Evolutionary conservation across 2,329 filamentous ascomycete species (phyloP).

Genomic region (Trematosphaeria pertusa): DNA sequence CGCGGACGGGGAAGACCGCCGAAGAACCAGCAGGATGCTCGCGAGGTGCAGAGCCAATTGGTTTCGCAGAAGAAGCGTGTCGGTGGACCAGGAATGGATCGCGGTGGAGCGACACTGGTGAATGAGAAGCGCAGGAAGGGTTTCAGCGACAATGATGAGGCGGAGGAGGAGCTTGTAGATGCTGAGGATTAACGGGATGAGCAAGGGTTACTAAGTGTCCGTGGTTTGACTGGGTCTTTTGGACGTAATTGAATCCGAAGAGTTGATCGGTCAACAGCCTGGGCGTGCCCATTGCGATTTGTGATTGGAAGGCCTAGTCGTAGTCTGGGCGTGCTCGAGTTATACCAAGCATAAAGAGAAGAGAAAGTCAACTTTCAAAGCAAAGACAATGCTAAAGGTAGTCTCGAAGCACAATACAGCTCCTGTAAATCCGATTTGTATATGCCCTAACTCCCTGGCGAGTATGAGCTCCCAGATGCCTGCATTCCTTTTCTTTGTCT

Average conservation of each 20-base stretch:
- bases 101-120: constrained; percentile 60
- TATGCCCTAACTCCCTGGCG: constrained; percentile 16
- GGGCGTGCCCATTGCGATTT: no score
- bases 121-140: constrained; percentile 59
- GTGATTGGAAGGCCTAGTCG: no score
- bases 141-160: constrained; percentile 59
- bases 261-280: no score
- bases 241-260: no score
- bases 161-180: constrained; percentile 53
- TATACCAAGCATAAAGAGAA: no score
- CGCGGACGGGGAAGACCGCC: constrained; percentile 41
- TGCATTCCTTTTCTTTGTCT: no score
- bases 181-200: constrained; percentile 33
- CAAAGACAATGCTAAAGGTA: no score
- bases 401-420: constrained; percentile 2
- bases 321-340: no score
- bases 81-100: constrained; percentile 60
- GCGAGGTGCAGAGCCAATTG: constrained; percentile 54
- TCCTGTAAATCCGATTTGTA: constrained; percentile 3
- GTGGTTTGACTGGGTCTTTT: no score
- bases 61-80: constrained; percentile 58
- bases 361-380: no score
- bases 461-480: constrained; percentile 14
- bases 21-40: constrained; percentile 47
- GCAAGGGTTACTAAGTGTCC: no score